A percentile compares a stretch with the other conserved stretches of the same genome.
Conservation (phyloP, 305 asterid genomes). For the Solanum aculeatissimum region DNA sequence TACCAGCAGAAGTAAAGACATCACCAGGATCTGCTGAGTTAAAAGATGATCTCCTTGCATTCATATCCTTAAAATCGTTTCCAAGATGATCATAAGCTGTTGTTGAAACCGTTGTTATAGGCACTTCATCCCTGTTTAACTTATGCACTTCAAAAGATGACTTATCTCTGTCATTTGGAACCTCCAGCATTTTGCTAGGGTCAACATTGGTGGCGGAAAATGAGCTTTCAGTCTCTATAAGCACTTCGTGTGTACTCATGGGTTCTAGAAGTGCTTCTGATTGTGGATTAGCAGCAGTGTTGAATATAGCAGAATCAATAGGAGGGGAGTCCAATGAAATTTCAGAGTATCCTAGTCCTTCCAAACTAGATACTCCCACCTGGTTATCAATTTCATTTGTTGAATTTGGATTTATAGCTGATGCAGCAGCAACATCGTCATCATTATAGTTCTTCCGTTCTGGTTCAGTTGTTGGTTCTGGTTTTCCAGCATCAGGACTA, state of each 20-base stretch:
- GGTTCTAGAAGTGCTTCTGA: slow-evolving; percentile 28
- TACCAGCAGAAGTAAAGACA: slow-evolving; percentile 60
- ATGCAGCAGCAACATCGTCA: slow-evolving; percentile 17
- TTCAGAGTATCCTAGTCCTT: slow-evolving; percentile 15
- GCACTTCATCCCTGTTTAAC: slow-evolving; percentile 16
- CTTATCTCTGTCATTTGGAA: slow-evolving; percentile 26
- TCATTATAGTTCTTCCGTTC: slow-evolving; percentile 16
- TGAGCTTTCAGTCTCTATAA: slow-evolving; percentile 21
- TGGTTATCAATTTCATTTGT: slow-evolving; percentile 20
- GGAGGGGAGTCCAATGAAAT: slow-evolving; percentile 22
- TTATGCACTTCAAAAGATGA: slow-evolving; percentile 13
- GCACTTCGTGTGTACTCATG: slow-evolving; percentile 17
- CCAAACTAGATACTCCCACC: slow-evolving; percentile 19
- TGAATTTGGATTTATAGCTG: slow-evolving; percentile 19
- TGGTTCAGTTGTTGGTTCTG: slow-evolving; percentile 11
- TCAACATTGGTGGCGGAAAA: slow-evolving; percentile 22
- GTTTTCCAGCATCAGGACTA: slow-evolving; percentile 5
- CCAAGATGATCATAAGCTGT: slow-evolving; percentile 33
- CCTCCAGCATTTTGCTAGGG: slow-evolving; percentile 7
- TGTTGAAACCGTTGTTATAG: slow-evolving; percentile 21
- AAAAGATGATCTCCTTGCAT: slow-evolving; percentile 24
- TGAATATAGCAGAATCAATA: slow-evolving; percentile 20
- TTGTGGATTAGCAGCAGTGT: slow-evolving; percentile 14
- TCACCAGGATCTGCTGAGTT: slow-evolving; percentile 39
- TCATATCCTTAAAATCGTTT: slow-evolving; percentile 21